Evolutionary conservation across 371 early-diverging fungal genomes (phyloP).

Genomic region (Chytridium lagenaria): DNA sequence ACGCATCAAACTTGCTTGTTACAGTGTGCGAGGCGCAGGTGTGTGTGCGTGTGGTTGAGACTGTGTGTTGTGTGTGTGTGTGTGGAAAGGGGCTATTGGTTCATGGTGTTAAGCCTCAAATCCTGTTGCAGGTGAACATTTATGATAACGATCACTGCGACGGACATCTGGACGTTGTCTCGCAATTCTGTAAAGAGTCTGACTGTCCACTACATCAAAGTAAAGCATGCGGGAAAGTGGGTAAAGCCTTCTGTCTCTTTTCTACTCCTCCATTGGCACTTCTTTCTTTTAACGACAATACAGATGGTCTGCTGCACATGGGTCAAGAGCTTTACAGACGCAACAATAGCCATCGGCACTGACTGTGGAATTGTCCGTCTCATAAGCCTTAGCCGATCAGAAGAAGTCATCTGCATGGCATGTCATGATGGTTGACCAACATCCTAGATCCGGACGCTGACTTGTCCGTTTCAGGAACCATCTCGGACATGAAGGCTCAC

Average conservation of each 20-base stretch:
- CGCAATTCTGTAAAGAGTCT: background rate
- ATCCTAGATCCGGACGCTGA: background rate
- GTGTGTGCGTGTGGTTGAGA: no score
- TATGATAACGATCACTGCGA: background rate
- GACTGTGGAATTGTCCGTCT: background rate
- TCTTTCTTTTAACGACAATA: background rate
- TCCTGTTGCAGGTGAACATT: background rate
- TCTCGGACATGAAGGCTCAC: background rate
- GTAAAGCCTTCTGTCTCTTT: background rate
- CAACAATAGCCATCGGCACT: background rate
- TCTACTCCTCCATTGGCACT: background rate
- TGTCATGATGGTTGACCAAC: background rate
- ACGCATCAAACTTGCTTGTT: background rate
- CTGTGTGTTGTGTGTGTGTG: no score
- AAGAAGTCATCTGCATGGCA: background rate
- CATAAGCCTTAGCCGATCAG: background rate
- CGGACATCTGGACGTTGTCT: background rate
- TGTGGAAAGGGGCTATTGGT: background rate
- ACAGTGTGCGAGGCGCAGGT: background rate
- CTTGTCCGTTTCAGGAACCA: no score
- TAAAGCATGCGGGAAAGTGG: background rate
- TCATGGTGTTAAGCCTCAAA: background rate
- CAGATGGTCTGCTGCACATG: background rate
- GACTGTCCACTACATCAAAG: background rate
- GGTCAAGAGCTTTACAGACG: background rate